Evolutionary conservation across 2,329 filamentous ascomycete species (phyloP), one percentile per base, ranked within the genome.

Genomic region (Alternaria sp.): DNA sequence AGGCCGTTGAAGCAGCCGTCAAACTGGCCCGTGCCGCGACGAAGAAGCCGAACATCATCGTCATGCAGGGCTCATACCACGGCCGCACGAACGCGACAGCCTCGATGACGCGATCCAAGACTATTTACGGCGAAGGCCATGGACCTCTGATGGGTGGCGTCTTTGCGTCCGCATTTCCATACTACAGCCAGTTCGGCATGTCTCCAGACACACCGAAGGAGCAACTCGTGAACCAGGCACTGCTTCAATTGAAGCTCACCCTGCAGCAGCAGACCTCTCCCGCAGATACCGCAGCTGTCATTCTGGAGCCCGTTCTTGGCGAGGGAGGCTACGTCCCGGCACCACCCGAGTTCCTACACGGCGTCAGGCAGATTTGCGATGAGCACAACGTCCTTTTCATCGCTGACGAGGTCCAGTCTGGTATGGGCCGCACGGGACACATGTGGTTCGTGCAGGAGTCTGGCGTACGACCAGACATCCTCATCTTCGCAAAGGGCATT

Each of bases 381-480:
- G 79, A 81, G 65, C 73, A 83, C 71, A 77, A 78, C 44, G 82
- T 83, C 50, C 77, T 83, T 2, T 74, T 83, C 6, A 80, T 83
- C 5, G 69, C 69, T 12, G 82, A 83, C 58, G 82, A 83, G 59
- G 82, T 83, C 2, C 81, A 83, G 57, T 81, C 72, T 28, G 82
- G 81, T 9, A 82, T 81, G 66, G 82, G 81, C 3, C 76, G 81
- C 28, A 83, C 81, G 2, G 82, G 81, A 19, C 79, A 80, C 45
- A 81, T 82, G 77, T 83, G 82, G 61, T 81, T 80, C 6, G 69
- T 82, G 12, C 79, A 83, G 63, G 79, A 83, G 61, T 82, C 74
- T 61, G 76, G 74, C 23, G 80, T 83, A 17, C 72, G 79, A 17
- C 82, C 81, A 3, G 81, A 83, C 51, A 80, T 83, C 26, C 65